Percentiles rank a stretch among this genome's conserved stretches.
Evolutionary conservation across 2,329 filamentous ascomycete species (phyloP).

Genomic region (Penicillium sclerotiorum): DNA sequence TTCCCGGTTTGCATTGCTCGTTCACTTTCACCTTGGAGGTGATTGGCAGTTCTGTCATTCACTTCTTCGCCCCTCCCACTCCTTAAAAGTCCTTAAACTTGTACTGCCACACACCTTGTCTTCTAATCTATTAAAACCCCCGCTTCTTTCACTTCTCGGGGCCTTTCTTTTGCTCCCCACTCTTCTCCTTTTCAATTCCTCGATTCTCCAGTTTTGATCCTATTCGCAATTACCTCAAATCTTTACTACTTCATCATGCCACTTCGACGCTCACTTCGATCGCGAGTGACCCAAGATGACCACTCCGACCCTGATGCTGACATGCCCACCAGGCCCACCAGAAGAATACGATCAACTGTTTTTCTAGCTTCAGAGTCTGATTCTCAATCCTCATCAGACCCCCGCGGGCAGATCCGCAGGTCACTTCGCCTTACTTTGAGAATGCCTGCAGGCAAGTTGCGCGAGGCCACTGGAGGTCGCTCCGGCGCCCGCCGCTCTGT

Average conservation of each 20-base stretch:
- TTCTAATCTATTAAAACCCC: neutral
- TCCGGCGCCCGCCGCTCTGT: conserved; percentile 33
- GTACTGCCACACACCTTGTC: conserved; percentile 21
- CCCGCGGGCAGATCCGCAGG: conserved; percentile 40
- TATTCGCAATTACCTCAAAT: neutral
- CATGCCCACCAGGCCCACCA: conserved; percentile 39
- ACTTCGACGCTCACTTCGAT: conserved; percentile 43
- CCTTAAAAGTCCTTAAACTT: conserved; percentile 6
- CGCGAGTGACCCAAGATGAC: conserved; percentile 33
- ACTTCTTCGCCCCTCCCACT: conserved; percentile 3
- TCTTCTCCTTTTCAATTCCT: neutral
- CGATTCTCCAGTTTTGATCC: neutral
- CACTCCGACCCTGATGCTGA: conserved; percentile 37
- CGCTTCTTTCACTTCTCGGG: neutral
- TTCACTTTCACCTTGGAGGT: conserved; percentile 16
- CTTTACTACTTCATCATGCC: conserved; percentile 31
- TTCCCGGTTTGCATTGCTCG: conserved; percentile 35
- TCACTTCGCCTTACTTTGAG: conserved; percentile 53
- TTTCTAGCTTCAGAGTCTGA: conserved; percentile 39
- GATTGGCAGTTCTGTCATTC: conserved; percentile 13
- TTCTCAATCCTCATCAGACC: conserved; percentile 37
- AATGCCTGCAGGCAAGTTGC: conserved; percentile 53
- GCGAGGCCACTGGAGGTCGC: conserved; percentile 47
- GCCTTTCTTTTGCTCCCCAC: neutral
- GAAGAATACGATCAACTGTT: conserved; percentile 35